Base-by-base conservation (phyloP, 164 flowering plant genomes). In the Vitis cinerea region DNA sequence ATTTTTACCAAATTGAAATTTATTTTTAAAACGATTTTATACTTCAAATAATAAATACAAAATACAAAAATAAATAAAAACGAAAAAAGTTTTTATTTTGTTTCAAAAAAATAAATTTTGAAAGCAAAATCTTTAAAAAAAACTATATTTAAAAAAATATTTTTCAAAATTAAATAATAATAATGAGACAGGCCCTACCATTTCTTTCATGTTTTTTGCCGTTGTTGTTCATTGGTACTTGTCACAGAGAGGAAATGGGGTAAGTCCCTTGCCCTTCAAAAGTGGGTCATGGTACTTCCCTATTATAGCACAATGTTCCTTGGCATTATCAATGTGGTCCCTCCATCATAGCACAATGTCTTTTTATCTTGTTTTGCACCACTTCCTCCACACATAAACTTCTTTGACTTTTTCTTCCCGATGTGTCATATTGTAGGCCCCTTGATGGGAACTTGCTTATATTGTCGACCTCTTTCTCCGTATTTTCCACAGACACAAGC, bases 301-400 rank as follows among this genome's bases (percentile, higher is more conserved):
- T 67, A 19, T 61, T 30, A 67, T 71, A 65, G 65, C 67, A 19
- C 31, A 59, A 52, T 59, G 50, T 63, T 52, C 37, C 50, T 71
- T 64, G 73, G 54, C 53, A 56, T 52, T 14, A 53, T 30, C 14
- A 37, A 52, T 51, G 75, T 72, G 80, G 80, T 77, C 80, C 80
- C 61, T 31, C 44, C 44, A 31, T 31, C 44, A 31, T 4, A 31
- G 17, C 44, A 31, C 44, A 31, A 31, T 71, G 59, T 48, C 53
- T 59, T 62, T 65, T 71, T 69, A 65, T 61, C 74, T 70, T 65
- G 58, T 60, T 65, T 70, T 64, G 65, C 53, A 51, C 71, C 62
- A 55, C 68, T 54, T 61, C 63, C 63, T 57, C 71, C 65, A 67
- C 69, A 75, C 51, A 65, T 58, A 71, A 59, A 67, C 71, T 71